phyloP scores from a whole-genome alignment of 345 rosid genomes.

The Eucalyptus erythrocorys region DNA sequence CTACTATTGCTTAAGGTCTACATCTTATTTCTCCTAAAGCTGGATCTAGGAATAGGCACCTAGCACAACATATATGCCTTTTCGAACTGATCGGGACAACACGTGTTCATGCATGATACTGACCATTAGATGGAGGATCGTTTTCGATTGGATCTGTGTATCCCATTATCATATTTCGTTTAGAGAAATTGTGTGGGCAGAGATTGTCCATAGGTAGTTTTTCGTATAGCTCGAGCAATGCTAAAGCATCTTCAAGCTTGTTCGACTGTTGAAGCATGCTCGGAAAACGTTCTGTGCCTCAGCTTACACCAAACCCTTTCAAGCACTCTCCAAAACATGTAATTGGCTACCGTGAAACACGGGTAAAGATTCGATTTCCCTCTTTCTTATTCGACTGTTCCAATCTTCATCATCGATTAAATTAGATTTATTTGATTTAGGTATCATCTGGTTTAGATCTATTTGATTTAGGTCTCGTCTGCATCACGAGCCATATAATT shows the following conservation, averaged over 20 bases:
- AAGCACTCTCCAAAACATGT: not conserved
- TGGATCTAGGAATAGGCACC: not conserved
- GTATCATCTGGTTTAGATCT: not conserved
- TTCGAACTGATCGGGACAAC: not conserved
- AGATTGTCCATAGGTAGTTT: not conserved
- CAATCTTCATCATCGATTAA: not conserved
- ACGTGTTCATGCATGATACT: not conserved
- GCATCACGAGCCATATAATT: not conserved
- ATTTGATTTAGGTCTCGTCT: not conserved
- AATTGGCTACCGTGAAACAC: not conserved
- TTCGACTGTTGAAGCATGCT: not conserved
- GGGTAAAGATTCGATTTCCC: not conserved
- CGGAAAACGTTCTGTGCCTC: not conserved
- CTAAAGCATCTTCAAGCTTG: not conserved
- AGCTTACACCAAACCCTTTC: not conserved
- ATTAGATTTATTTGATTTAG: not conserved
- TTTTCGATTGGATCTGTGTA: not conserved
- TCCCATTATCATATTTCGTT: not conserved
- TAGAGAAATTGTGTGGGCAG: not conserved
- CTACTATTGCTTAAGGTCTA: not conserved
- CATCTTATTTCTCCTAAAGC: not conserved
- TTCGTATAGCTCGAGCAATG: not conserved
- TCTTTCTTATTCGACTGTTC: not conserved
- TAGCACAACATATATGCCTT: not conserved
- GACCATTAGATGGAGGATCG: not conserved